Evolutionary conservation across 257 asterid species (phyloP).

Genomic region (Nemophila menziesii): DNA sequence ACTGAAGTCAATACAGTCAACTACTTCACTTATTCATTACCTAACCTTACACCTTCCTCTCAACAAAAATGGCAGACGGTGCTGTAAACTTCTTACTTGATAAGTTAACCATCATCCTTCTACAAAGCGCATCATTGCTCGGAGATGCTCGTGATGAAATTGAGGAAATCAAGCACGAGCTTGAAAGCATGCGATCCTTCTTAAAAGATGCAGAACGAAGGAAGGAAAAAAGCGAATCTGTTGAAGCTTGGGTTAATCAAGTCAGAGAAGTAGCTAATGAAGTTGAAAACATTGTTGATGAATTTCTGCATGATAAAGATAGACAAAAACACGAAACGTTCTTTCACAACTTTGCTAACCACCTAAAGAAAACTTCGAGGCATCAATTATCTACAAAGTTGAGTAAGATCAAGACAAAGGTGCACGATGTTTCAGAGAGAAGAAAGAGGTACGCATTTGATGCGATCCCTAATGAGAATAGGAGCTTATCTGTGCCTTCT

Average conservation of each 20-base stretch:
- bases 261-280: conserved; percentile 16
- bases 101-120: too few species aligned
- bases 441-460: conserved; percentile 12
- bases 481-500: too few species aligned
- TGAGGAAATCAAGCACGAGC: conserved; percentile 14
- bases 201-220: conserved; percentile 15
- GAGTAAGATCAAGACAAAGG: conserved; percentile 11
- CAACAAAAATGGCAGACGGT: too few species aligned
- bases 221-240: conserved; percentile 8
- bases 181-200: conserved; percentile 18
- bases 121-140: too few species aligned
- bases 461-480: too few species aligned
- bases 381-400: conserved; percentile 1
- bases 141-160: conserved; percentile 17
- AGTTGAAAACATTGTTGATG: conserved; percentile 16
- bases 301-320: conserved; percentile 4
- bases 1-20: too few species aligned
- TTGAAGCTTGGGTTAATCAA: conserved; percentile 16
- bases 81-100: too few species aligned
- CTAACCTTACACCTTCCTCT: too few species aligned
- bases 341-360: conserved; percentile 5
- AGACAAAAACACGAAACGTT: conserved; percentile 2
- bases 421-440: conserved; percentile 15
- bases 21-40: too few species aligned
- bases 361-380: conserved; percentile 7